Evolutionary conservation across 768 basidiomycete species (phyloP).

Genomic region (Boletellus sp.): DNA sequence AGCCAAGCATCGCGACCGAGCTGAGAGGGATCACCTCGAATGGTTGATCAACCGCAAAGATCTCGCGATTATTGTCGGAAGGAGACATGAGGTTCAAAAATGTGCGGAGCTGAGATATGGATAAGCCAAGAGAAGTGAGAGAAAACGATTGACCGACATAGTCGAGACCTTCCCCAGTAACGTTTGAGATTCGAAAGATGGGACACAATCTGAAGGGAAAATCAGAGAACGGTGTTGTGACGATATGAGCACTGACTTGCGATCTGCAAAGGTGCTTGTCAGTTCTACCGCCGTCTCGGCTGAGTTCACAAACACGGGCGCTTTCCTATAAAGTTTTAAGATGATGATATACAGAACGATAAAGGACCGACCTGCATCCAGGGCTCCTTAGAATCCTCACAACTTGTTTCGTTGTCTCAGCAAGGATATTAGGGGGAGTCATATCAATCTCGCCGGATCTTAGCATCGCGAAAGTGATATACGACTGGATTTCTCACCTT

Average conservation of each 20-base stretch:
- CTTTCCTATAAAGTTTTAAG: slow-evolving; percentile 51
- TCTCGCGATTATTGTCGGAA: slow-evolving; percentile 77
- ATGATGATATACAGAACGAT: neutral
- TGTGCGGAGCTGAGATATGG: slow-evolving; percentile 58
- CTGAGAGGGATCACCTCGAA: slow-evolving; percentile 54
- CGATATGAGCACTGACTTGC: slow-evolving; percentile 46
- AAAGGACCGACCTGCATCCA: slow-evolving; percentile 69
- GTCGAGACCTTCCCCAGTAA: slow-evolving; percentile 89
- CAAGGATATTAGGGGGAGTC: slow-evolving; percentile 89
- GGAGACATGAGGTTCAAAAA: slow-evolving; percentile 91
- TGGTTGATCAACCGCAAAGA: slow-evolving; percentile 76
- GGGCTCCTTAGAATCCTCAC: slow-evolving; percentile 89
- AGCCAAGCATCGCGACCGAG: neutral
- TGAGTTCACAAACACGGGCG: slow-evolving; percentile 80
- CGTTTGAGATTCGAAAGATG: slow-evolving; percentile 89
- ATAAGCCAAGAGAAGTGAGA: slow-evolving; percentile 10
- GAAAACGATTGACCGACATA: slow-evolving; percentile 42
- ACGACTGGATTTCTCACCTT: slow-evolving; percentile 51
- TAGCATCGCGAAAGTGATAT: slow-evolving; percentile 2
- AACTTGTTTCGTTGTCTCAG: slow-evolving; percentile 90
- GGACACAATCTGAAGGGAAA: slow-evolving; percentile 68
- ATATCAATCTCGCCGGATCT: slow-evolving; percentile 68
- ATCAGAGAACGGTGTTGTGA: neutral
- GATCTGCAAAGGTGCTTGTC: slow-evolving; percentile 67
- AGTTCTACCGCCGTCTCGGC: slow-evolving; percentile 78